Base-by-base conservation (phyloP, 768 basidiomycete species). In the Tylopilus sp. region DNA sequence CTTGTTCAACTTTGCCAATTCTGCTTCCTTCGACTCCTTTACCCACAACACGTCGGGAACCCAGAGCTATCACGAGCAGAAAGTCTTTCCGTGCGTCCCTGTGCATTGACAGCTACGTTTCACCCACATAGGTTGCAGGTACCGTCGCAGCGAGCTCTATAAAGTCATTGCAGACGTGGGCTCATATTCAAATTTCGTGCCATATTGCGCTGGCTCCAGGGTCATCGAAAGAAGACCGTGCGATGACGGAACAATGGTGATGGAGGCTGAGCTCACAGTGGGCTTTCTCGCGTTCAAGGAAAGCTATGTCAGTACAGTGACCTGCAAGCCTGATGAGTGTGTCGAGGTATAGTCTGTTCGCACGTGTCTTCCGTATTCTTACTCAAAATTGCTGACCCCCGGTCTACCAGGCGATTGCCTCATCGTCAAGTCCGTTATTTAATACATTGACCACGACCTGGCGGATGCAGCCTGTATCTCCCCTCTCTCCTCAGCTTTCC, bases 221-320 rank as follows among this genome's bases (percentile, higher is more conserved):
- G 77, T 95, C 50, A 72, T 95, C 35, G 45, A 57, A 40, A 58
- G 51, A 52, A 47, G 50, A 26, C 13, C 51, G 57, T 36, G 58
- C 63, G 55, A 65, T 48, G 69, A 71, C 61, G 69, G 63, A 47
- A 67, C 55, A 60, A 73, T 67, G 51, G 71, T 75, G 41, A 82
- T 95, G 73, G 82, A 92, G 36, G 94, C 88, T 7, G 92, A 98
- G 66, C 73, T 98, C 58, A 82, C 83, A 3, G 87, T 95, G 30
- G 91, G 91, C 8, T 98, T 98, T 68, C 79, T 94, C 57, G 78
- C 83, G 17, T 87, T 97, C 63, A 76, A 80, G 56, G 95, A 98
- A 70, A 86, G 81, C 69, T 99, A 97, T 68, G 75, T 87, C 44
- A 94, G 91, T 66, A 75, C 74, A 36, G 95, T 99, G 48, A 86